phyloP scores from a whole-genome alignment of 768 basidiomycete species.

The Leccinum obscurum region DNA sequence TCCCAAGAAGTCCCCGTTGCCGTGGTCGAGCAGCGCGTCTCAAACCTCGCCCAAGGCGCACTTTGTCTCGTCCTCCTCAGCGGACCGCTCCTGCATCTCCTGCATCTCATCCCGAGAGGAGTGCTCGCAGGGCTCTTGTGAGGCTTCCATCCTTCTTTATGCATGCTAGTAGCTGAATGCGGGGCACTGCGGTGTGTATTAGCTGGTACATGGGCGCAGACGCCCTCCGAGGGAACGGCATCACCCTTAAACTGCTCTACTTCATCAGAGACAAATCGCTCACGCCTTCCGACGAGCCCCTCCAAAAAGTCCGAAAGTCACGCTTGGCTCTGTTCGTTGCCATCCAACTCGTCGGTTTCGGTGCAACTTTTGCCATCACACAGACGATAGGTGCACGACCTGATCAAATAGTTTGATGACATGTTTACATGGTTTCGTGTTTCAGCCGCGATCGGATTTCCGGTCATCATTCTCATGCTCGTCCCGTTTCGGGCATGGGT shows the following conservation, averaged over 20 bases:
- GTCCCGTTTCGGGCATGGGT: conserved; percentile 71
- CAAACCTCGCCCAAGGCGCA: conserved; percentile 83
- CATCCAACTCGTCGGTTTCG: conserved; percentile 82
- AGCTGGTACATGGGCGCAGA: conserved; percentile 94
- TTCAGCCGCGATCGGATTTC: conserved; percentile 86
- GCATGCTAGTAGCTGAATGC: background rate
- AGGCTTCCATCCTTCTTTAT: conserved; percentile 19
- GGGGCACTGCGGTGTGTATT: background rate
- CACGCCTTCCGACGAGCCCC: conserved; percentile 65
- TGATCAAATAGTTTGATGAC: background rate
- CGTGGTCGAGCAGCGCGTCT: conserved; percentile 92
- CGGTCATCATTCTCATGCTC: conserved; percentile 81
- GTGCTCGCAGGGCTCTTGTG: conserved; percentile 87
- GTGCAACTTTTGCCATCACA: conserved; percentile 56
- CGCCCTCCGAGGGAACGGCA: conserved; percentile 77
- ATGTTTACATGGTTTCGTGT: conserved; percentile 35
- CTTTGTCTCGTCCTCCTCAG: conserved; percentile 79
- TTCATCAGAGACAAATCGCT: conserved; percentile 71
- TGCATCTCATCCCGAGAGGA: conserved; percentile 78
- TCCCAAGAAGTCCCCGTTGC: conserved; percentile 57
- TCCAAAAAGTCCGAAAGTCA: conserved; percentile 71
- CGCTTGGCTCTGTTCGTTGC: conserved; percentile 69
- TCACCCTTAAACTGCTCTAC: conserved; percentile 78
- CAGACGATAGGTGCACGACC: conserved; percentile 75
- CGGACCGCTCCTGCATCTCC: conserved; percentile 77